Percentiles rank a stretch among this genome's conserved stretches.
Evolutionary conservation across 257 asterid species (phyloP).

Genomic region (Solanum piurae): DNA sequence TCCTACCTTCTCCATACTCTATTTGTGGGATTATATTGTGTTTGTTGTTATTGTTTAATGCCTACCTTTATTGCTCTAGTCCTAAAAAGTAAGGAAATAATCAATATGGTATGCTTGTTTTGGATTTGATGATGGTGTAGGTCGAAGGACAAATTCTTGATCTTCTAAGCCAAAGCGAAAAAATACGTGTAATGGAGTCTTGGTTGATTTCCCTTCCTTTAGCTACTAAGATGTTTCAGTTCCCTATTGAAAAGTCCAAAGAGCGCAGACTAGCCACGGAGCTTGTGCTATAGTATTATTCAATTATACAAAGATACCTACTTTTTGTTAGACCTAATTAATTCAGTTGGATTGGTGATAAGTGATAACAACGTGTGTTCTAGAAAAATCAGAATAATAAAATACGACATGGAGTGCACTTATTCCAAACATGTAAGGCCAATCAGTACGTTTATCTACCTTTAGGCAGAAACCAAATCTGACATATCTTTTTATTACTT

Average conservation of each 20-base stretch:
- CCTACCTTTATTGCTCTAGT: background rate
- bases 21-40: background rate
- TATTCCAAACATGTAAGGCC: background rate
- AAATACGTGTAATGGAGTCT: background rate
- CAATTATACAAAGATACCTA: background rate
- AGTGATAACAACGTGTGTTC: background rate
- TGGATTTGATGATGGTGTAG: background rate
- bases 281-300: background rate
- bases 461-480: background rate
- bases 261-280: no score
- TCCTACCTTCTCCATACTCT: background rate
- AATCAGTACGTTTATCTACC: background rate
- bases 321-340: background rate
- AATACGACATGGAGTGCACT: constrained; percentile 1
- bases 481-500: background rate
- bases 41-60: background rate
- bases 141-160: background rate
- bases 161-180: background rate
- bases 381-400: background rate
- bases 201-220: no score
- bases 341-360: background rate
- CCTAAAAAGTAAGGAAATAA: background rate
- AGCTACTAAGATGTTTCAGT: no score
- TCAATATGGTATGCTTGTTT: background rate
- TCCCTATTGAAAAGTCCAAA: no score